Conservation (phyloP, 352 stramenopile genomes). For the Blastocystis sp. region DNA sequence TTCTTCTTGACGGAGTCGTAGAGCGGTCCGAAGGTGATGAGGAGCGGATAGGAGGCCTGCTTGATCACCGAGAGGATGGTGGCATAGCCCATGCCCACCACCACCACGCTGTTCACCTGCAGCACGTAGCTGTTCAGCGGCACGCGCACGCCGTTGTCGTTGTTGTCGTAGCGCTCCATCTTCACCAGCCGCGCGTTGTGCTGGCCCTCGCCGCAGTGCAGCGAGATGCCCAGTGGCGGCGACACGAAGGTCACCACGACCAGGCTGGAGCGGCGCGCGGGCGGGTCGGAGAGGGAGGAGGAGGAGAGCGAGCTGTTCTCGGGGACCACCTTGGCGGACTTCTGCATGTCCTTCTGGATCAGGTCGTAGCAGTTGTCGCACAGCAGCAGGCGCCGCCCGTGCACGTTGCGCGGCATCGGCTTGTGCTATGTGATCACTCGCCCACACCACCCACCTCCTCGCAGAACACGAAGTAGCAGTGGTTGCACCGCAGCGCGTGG, state of each 20-base stretch:
- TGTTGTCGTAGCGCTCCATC: constrained; percentile 31
- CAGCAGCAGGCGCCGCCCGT: not conserved
- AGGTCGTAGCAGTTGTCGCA: constrained; percentile 42
- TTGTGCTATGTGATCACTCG: constrained; percentile 21
- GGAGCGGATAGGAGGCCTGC: constrained; percentile 19
- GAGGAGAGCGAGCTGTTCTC: not conserved
- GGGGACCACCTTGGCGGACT: not conserved
- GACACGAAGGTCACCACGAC: constrained; percentile 44
- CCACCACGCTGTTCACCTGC: constrained; percentile 34
- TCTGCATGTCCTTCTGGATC: not conserved
- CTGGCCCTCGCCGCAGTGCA: not conserved
- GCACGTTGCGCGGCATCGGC: not conserved
- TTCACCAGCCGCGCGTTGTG: constrained; percentile 13
- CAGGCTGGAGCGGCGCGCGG: not conserved
- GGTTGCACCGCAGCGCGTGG: not conserved
- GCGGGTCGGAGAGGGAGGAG: not conserved
- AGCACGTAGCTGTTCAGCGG: constrained; percentile 35
- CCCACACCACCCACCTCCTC: not conserved
- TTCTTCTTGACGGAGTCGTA: constrained; percentile 24
- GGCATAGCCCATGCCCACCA: constrained; percentile 6
- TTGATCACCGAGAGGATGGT: constrained; percentile 35
- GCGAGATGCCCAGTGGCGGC: constrained; percentile 37
- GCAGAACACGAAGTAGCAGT: constrained; percentile 52
- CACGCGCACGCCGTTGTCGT: constrained; percentile 53
- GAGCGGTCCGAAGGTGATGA: constrained; percentile 22